These are phyloP conservation scores for Alnus rubra DNA, from an alignment of 306 rosid species.

Conservation along the genomic window DNA sequence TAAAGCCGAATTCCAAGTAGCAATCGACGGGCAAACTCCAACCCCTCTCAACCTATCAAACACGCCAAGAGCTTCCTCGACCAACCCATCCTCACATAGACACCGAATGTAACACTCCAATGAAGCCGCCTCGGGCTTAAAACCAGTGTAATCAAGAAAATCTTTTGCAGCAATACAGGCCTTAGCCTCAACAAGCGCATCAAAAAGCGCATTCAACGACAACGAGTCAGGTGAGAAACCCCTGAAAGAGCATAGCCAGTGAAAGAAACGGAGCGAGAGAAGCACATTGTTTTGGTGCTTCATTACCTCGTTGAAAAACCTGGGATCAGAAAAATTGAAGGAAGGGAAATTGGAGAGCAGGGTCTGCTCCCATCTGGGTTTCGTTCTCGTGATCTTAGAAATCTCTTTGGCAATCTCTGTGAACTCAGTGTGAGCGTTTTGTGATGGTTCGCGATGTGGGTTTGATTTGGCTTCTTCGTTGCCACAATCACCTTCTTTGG, in stretches of 20 bases:
- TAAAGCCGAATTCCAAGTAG: constrained; percentile 63
- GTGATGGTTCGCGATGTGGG: constrained; percentile 5
- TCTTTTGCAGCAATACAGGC: constrained; percentile 54
- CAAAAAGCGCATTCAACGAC: constrained; percentile 51
- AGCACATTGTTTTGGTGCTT: constrained; percentile 57
- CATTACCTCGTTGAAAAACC: constrained; percentile 45
- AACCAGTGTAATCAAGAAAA: constrained; percentile 45
- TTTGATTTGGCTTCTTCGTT: constrained; percentile 11
- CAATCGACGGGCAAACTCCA: constrained; percentile 47
- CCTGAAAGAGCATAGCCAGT: constrained; percentile 55
- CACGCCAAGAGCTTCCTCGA: constrained; percentile 55
- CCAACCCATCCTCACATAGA: constrained; percentile 52
- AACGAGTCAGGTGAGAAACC: constrained; percentile 49
- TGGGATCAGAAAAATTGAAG: constrained; percentile 56
- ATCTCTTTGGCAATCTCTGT: constrained; percentile 42
- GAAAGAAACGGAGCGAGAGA: constrained; percentile 70
- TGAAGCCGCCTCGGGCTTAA: constrained; percentile 46
- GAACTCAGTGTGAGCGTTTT: constrained; percentile 23
- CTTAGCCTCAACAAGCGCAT: constrained; percentile 57
- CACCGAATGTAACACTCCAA: constrained; percentile 55
- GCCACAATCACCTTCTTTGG: constrained; percentile 30
- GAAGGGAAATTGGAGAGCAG: constrained; percentile 62
- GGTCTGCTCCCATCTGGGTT: constrained; percentile 70
- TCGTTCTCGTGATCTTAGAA: constrained; percentile 54
- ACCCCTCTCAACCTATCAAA: constrained; percentile 40